A percentile compares a stretch with the other conserved stretches of the same genome.
Conservation (phyloP, 2,329 filamentous ascomycete genomes). For the Exophiala mesophila region DNA sequence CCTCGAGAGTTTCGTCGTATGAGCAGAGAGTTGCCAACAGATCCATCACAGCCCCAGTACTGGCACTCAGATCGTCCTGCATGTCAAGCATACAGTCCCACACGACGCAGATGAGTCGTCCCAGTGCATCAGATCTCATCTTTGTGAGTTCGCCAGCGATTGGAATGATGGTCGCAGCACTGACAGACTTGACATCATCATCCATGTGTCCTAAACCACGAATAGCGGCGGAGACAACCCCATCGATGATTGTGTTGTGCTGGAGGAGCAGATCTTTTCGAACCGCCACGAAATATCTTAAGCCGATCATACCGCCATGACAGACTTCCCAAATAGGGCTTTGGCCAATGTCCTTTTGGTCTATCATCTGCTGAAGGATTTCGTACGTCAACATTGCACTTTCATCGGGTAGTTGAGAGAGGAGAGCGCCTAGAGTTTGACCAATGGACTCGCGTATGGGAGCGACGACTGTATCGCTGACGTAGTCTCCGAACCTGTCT, state of each 20-base stretch:
- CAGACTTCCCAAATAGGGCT: slow-evolving; percentile 86
- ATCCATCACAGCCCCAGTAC: slow-evolving; percentile 98
- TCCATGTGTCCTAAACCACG: slow-evolving; percentile 86
- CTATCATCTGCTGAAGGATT: slow-evolving; percentile 82
- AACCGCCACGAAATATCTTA: slow-evolving; percentile 92
- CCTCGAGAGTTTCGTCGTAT: slow-evolving; percentile 84
- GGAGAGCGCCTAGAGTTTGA: slow-evolving; percentile 81
- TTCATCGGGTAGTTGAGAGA: slow-evolving; percentile 73
- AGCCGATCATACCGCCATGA: slow-evolving; percentile 95
- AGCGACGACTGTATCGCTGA: slow-evolving; percentile 92
- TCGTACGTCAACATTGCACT: slow-evolving; percentile 82
- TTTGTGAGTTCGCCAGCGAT: slow-evolving; percentile 93
- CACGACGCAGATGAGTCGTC: slow-evolving; percentile 83
- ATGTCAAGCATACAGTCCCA: slow-evolving; percentile 96
- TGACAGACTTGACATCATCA: slow-evolving; percentile 94
- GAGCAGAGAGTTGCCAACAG: slow-evolving; percentile 90
- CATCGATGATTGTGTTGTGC: slow-evolving; percentile 82
- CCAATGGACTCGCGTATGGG: slow-evolving; percentile 94
- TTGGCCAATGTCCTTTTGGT: slow-evolving; percentile 75
- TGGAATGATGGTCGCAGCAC: slow-evolving; percentile 92
- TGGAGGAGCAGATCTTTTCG: slow-evolving; percentile 85
- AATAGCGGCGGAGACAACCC: slow-evolving; percentile 87
- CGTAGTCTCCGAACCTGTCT: slow-evolving; percentile 95
- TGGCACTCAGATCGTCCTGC: slow-evolving; percentile 95
- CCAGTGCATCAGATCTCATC: slow-evolving; percentile 71